Evolutionary conservation across 2,329 filamentous ascomycete species (phyloP), one percentile per base, ranked within the genome.

Genomic region (Arthrobotrys iridis): DNA sequence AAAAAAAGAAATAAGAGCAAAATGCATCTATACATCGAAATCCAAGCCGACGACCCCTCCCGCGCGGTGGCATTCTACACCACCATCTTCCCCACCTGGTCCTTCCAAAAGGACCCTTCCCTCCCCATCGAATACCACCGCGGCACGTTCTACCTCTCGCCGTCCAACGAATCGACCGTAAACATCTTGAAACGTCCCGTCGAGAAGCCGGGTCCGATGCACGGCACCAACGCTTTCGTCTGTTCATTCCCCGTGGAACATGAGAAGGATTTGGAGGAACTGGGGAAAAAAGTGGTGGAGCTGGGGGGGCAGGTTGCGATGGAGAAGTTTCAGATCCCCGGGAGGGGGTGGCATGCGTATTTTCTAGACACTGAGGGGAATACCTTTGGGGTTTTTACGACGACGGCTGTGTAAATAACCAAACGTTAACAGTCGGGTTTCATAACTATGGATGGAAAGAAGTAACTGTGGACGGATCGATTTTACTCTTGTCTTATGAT

Each of bases 11-110:
- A 41, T 13, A 24, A 10, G 7, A 3, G 18, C 13, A 66, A 37
- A 6, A 75, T 75, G 71, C 71, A 75, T 24, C 46, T 75, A 48
- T 75, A 75, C 63, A 35, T 75, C 8, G 71, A 75, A 63, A 68
- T 75, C 46, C 71, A 75, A 59, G 71, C 63, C 18, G 48, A 60
- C 20, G 40, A 68, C 40, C 62, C 57, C 57, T 11, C 57, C 46
- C 71, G 71, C 37, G 81, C 85, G 0, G 80, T 93, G 30, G 93
- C 92, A 0, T 88, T 93, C 79, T 88, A 91, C 63, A 91, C 91
- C 0, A 81, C 93, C 26, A 82, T 90, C 8, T 81, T 87, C n/a
- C 79, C 71, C 3, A 37, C 55, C 24, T 75, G 71, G 71, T 41
- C 46, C 15, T 75, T 75, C 41, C 37, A 45, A 55, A 50, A 20